Percentiles rank a stretch among this genome's conserved stretches.
phyloP scores from a whole-genome alignment of 345 rosid species.

The Gossypium herbaceum region DNA sequence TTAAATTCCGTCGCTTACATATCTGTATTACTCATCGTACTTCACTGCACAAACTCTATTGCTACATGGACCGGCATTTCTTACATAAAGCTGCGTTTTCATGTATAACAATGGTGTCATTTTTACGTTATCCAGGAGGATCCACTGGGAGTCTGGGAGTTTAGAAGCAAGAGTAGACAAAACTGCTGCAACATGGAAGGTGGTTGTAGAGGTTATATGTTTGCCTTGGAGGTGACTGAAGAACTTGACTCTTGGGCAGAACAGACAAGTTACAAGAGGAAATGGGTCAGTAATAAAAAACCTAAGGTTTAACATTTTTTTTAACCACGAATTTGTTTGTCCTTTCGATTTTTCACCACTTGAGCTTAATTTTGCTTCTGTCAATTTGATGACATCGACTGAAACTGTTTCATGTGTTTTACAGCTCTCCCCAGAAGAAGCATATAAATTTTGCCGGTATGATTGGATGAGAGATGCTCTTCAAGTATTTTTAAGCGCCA shows the following conservation, averaged over 20 bases:
- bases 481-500: slow-evolving; percentile 14
- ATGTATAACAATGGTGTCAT: background rate
- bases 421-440: slow-evolving; percentile 31
- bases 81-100: background rate
- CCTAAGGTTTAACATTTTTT: background rate
- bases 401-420: background rate
- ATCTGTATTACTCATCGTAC: background rate
- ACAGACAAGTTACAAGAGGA: slow-evolving; percentile 31
- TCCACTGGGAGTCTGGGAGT: slow-evolving; percentile 49
- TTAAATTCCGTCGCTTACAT: background rate
- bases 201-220: slow-evolving; percentile 72
- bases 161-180: slow-evolving; percentile 50
- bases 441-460: slow-evolving; percentile 37
- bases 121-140: slow-evolving; percentile 25
- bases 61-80: background rate
- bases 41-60: background rate
- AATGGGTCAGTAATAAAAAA: slow-evolving; percentile 34
- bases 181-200: slow-evolving; percentile 34
- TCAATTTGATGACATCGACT: background rate
- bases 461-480: slow-evolving; percentile 56
- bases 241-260: slow-evolving; percentile 48
- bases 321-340: background rate
- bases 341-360: background rate
- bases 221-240: slow-evolving; percentile 50
- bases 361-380: background rate